Conservation (phyloP, 1,139 yeast species). For the Yamadazyma triangularis region DNA sequence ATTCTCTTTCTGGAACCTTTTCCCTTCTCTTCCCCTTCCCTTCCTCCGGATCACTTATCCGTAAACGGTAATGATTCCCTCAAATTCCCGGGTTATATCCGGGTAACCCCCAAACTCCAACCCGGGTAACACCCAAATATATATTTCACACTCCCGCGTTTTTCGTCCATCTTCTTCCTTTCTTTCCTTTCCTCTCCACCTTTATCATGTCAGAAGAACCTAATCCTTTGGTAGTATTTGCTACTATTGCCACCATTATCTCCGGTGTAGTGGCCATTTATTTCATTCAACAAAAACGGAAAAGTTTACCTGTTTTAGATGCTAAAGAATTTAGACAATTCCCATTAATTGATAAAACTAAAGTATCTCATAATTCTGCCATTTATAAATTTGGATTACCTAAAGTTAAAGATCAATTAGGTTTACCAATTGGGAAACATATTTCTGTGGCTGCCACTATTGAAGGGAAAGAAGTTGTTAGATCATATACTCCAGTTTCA, state of each 20-base stretch:
- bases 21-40: neutral
- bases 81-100: too few species aligned
- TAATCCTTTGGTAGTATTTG: slow-evolving; percentile 33
- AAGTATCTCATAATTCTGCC: slow-evolving; percentile 78
- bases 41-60: too few species aligned
- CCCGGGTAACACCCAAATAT: too few species aligned
- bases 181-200: neutral
- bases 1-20: neutral
- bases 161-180: too few species aligned
- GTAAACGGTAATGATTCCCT: too few species aligned
- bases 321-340: slow-evolving; percentile 72
- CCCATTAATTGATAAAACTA: slow-evolving; percentile 77
- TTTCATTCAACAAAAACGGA: slow-evolving; percentile 30
- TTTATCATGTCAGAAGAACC: slow-evolving; percentile 19
- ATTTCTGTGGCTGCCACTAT: slow-evolving; percentile 67
- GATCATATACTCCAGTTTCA: slow-evolving; percentile 94
- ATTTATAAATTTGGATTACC: slow-evolving; percentile 86
- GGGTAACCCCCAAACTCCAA: too few species aligned
- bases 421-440: slow-evolving; percentile 95
- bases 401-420: slow-evolving; percentile 65
- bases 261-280: slow-evolving; percentile 34
- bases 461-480: slow-evolving; percentile 73
- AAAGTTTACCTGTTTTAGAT: slow-evolving; percentile 52
- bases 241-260: slow-evolving; percentile 42
- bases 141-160: too few species aligned